Conservation (phyloP, 331 rosid species). For the Rhamnella rubrinervis region DNA sequence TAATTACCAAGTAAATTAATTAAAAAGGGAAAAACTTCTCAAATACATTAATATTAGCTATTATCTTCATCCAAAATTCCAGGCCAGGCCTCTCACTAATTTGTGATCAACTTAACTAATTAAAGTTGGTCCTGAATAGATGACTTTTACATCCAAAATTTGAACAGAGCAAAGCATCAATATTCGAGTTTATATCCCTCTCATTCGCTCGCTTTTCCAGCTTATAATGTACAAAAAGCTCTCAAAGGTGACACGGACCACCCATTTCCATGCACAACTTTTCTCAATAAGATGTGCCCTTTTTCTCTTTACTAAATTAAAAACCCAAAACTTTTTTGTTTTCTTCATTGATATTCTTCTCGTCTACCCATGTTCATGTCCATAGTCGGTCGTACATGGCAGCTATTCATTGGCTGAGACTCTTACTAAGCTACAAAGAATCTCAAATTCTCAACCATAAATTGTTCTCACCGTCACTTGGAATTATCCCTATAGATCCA, state of each 20-base stretch:
- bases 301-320: constrained; percentile 11
- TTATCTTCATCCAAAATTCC: no score
- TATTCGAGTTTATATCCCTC: not conserved
- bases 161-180: not conserved
- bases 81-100: no score
- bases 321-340: not conserved
- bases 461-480: constrained; percentile 22
- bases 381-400: constrained; percentile 41
- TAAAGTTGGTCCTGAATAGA: no score
- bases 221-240: constrained; percentile 14
- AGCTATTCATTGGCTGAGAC: constrained; percentile 1
- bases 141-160: not conserved
- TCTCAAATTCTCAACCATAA: constrained; percentile 26
- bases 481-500: constrained; percentile 24
- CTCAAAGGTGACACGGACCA: constrained; percentile 27
- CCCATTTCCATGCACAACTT: constrained; percentile 12
- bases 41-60: no score
- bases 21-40: no score
- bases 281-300: constrained; percentile 6
- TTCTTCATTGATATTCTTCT: constrained; percentile 13
- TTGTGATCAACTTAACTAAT: no score
- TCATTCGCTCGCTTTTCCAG: not conserved
- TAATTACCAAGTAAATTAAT: no score
- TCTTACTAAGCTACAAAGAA: constrained; percentile 10
- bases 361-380: constrained; percentile 8